Base-by-base conservation (phyloP, 257 asterid species). In the Forsythia suspensa region DNA sequence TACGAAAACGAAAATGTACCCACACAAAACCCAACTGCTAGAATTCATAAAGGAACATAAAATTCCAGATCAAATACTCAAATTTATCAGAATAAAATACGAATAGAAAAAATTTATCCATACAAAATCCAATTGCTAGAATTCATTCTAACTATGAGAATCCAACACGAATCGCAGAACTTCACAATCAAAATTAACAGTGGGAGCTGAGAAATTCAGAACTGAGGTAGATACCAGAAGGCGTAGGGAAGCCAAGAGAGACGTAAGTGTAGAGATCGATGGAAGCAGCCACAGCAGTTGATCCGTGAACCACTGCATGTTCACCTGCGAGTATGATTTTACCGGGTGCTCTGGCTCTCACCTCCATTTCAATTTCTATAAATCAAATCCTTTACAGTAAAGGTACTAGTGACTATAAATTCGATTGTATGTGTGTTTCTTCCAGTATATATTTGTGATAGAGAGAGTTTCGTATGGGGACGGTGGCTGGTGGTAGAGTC, bases 261-360 rank as follows among this genome's bases (percentile, higher is more conserved):
- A 90, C 93, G 39, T 93, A 95, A 55, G 98, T 95, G 76, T 93
- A 95, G 74, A 95, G 97, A 92, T 95, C 98, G 68, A 95, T 89
- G 52, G 99, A 89, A 36, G 99, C 98, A 13, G 99, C 99, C n/a
- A 95, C 94, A 76, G 99, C 99, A 51, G 97, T 87, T 79, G 98
- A 89, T 84, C 97, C 98, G 76, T 95, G 99, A 76, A 95, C 98
- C 74, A 95, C 99, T 39, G 99, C 99, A 72, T 95, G 99, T 82
- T 95, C 99, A 15, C 99, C 99, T 44, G 99, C 91, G 59, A 93
- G 88, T 77, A 95, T 95, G 86, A 95, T 93, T 82, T 95, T 95
- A 10, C 98, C 98, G 0, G 99, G 99, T 39, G 99, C 99, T 88
- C 99, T 81, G 40, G 99, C 92, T 89, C 95, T 86, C 78, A 92